phyloP scores from a whole-genome alignment of 306 rosid genomes.

The Rosa persica region DNA sequence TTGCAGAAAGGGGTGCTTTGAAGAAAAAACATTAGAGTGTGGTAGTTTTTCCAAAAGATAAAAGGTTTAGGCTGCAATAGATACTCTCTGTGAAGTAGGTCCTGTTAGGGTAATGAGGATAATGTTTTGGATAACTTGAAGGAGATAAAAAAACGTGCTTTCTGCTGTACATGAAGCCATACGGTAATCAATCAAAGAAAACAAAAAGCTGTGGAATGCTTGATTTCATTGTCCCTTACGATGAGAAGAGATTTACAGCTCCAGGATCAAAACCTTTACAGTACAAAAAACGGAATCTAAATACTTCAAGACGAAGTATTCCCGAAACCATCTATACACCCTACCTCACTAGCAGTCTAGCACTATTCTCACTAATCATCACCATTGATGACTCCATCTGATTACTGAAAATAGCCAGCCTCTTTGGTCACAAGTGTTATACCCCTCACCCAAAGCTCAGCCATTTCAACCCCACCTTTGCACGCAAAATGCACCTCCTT shows the following conservation, averaged over 20 bases:
- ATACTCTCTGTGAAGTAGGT: not conserved
- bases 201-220: not conserved
- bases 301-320: constrained; percentile 79
- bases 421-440: constrained; percentile 67
- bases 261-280: constrained; percentile 44
- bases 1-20: not conserved
- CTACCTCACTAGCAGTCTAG: constrained; percentile 20
- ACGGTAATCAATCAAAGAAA: not conserved
- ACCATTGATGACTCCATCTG: constrained; percentile 20
- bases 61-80: not conserved
- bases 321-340: constrained; percentile 40
- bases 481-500: constrained; percentile 86
- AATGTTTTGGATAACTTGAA: not conserved
- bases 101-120: not conserved
- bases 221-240: not conserved
- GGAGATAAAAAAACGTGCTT: not conserved
- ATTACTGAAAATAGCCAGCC: constrained; percentile 44
- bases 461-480: constrained; percentile 67
- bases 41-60: not conserved
- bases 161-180: not conserved
- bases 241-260: constrained; percentile 30
- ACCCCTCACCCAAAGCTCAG: constrained; percentile 91
- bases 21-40: not conserved
- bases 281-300: constrained; percentile 15
- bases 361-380: constrained; percentile 14